phyloP scores from a whole-genome alignment of 306 rosid genomes.

The Cucurbita ficifolia region DNA sequence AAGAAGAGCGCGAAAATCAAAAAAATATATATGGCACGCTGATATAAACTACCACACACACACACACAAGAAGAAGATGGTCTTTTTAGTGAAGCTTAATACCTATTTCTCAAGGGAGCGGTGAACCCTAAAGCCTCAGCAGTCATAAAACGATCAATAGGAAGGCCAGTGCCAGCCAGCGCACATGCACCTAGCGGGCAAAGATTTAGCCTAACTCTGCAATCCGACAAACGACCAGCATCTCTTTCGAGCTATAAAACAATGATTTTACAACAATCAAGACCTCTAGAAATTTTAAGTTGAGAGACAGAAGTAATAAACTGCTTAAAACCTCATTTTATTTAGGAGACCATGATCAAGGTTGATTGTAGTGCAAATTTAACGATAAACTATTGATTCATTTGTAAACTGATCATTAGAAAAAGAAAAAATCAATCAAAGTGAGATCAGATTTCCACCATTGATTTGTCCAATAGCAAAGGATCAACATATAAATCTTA shows the following conservation, averaged over 20 bases:
- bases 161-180: constrained; percentile 96
- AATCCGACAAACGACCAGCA: constrained; percentile 70
- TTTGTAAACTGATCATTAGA: not conserved
- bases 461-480: not conserved
- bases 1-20: not conserved
- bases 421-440: not conserved
- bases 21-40: not conserved
- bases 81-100: constrained; percentile 7
- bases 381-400: not conserved
- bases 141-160: constrained; percentile 97
- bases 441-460: not conserved
- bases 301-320: not conserved
- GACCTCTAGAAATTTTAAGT: not conserved
- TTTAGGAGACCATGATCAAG: not conserved
- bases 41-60: not conserved
- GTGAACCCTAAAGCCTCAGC: constrained; percentile 69
- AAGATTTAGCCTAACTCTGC: constrained; percentile 76
- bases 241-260: constrained; percentile 83
- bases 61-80: not conserved
- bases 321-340: not conserved
- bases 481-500: not conserved
- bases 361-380: not conserved
- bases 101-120: constrained; percentile 92
- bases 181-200: constrained; percentile 96
- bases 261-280: constrained; percentile 8